Percentiles rank a stretch among this genome's conserved stretches.
phyloP scores from a whole-genome alignment of 1,139 yeast genomes.

The Taiozyma sp. region DNA sequence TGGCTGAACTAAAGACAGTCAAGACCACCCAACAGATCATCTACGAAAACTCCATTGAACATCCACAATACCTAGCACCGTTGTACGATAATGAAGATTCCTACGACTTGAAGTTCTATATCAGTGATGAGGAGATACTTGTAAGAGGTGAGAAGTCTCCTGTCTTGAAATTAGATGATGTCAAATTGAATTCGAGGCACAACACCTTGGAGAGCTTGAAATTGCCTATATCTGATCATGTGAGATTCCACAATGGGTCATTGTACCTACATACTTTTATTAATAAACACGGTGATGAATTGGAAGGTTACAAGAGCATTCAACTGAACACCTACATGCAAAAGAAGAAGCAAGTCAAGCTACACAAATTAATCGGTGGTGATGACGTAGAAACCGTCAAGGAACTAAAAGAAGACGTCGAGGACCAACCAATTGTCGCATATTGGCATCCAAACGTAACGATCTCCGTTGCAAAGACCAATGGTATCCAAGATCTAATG shows the following conservation, averaged over 20 bases:
- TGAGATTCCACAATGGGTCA: constrained; percentile 25
- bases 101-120: constrained; percentile 16
- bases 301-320: constrained; percentile 16
- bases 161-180: constrained; percentile 5
- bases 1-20: constrained; percentile 1
- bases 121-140: constrained; percentile 12
- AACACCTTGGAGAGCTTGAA: constrained; percentile 9
- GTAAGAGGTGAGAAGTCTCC: constrained; percentile 2
- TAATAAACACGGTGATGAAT: constrained; percentile 15
- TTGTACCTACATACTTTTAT: constrained; percentile 26
- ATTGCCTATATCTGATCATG: constrained; percentile 13
- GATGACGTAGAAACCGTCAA: constrained; percentile 8
- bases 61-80: constrained; percentile 17
- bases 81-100: constrained; percentile 14
- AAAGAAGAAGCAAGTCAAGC: constrained; percentile 22
- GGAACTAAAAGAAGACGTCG: constrained; percentile 8
- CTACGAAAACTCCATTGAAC: constrained; percentile 20
- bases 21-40: constrained; percentile 18
- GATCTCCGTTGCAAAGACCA: constrained; percentile 19
- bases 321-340: constrained; percentile 24
- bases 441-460: constrained; percentile 34
- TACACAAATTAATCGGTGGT: constrained; percentile 28
- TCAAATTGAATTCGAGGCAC: constrained; percentile 10
- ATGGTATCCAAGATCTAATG: constrained; percentile 20
- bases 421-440: constrained; percentile 21